Percentiles rank a stretch among this genome's conserved stretches.
phyloP scores from a whole-genome alignment of 1,139 yeast species.

The Magnusiomyces ingens region DNA sequence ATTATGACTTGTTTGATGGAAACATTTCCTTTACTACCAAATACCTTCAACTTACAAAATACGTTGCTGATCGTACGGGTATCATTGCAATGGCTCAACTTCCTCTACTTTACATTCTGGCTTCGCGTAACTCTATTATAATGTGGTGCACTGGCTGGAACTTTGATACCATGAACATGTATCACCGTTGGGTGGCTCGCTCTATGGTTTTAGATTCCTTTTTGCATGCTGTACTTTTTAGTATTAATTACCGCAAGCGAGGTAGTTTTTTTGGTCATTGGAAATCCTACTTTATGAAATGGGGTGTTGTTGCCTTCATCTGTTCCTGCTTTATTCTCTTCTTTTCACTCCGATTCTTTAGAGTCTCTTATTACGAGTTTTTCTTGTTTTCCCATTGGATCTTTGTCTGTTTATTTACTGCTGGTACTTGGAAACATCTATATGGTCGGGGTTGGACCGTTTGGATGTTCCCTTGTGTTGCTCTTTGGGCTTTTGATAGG shows the following conservation, averaged over 20 bases:
- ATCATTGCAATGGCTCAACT: constrained; percentile 50
- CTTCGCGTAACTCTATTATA: constrained; percentile 53
- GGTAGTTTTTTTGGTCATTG: too few species aligned
- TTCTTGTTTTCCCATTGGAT: constrained; percentile 45
- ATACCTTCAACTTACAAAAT: constrained; percentile 40
- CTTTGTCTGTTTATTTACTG: constrained; percentile 37
- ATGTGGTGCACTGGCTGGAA: constrained; percentile 57
- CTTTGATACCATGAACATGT: constrained; percentile 50
- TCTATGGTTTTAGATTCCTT: constrained; percentile 35
- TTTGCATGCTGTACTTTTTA: constrained; percentile 28
- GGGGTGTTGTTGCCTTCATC: constrained; percentile 53
- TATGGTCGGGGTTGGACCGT: constrained; percentile 43
- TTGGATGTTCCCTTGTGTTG: constrained; percentile 35
- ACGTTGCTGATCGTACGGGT: constrained; percentile 52
- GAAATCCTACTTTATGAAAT: constrained; percentile 32
- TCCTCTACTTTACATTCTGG: constrained; percentile 51
- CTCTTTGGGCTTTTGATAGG: constrained; percentile 40
- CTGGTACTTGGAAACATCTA: constrained; percentile 45
- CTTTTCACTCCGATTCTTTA: constrained; percentile 45
- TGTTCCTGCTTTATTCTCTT: constrained; percentile 37
- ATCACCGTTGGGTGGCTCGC: constrained; percentile 58
- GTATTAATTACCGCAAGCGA: constrained; percentile 27
- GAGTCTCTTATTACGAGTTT: constrained; percentile 42
- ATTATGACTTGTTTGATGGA: constrained; percentile 8
- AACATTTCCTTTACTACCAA: constrained; percentile 22